Evolutionary conservation across 1,139 yeast genomes (phyloP).

Genomic region (Yamadazyma sp.): DNA sequence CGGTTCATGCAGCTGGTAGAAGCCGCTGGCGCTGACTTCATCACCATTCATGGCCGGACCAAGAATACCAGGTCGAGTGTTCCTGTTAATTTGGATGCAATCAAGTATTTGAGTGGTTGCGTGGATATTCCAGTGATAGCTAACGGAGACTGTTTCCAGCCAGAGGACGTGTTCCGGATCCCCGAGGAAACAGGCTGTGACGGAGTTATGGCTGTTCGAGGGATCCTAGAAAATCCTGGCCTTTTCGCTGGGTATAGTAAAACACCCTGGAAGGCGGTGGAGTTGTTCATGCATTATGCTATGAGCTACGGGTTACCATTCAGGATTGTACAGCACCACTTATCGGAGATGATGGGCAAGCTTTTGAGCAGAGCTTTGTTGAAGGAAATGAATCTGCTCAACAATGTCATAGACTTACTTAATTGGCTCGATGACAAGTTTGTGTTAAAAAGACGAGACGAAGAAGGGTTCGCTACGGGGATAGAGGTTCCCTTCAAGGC

Average conservation of each 20-base stretch:
- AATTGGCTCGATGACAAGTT: slow-evolving; percentile 82
- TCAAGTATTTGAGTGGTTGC: slow-evolving; percentile 58
- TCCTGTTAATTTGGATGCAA: slow-evolving; percentile 84
- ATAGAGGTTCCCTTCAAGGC: slow-evolving; percentile 53
- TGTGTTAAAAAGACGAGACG: slow-evolving; percentile 62
- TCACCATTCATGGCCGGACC: slow-evolving; percentile 93
- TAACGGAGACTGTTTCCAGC: slow-evolving; percentile 86
- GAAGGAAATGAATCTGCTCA: slow-evolving; percentile 64
- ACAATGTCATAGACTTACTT: slow-evolving; percentile 59
- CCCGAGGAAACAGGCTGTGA: slow-evolving; percentile 71
- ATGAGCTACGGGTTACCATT: slow-evolving; percentile 82
- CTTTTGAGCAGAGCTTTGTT: slow-evolving; percentile 54
- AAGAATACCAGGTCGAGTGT: slow-evolving; percentile 79
- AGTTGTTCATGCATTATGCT: slow-evolving; percentile 75
- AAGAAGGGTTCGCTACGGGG: slow-evolving; percentile 64
- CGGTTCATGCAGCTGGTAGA: slow-evolving; percentile 73
- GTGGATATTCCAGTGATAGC: slow-evolving; percentile 85
- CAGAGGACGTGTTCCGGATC: slow-evolving; percentile 62
- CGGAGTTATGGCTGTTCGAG: slow-evolving; percentile 96
- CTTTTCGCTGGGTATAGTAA: slow-evolving; percentile 68
- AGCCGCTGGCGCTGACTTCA: slow-evolving; percentile 86
- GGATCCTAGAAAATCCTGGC: slow-evolving; percentile 83
- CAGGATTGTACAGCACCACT: slow-evolving; percentile 81
- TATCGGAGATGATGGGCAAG: slow-evolving; percentile 79
- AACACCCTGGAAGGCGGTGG: slow-evolving; percentile 92